Evolutionary conservation across 106 monocot species (phyloP).

Genomic region (Dendrobium catenatum): DNA sequence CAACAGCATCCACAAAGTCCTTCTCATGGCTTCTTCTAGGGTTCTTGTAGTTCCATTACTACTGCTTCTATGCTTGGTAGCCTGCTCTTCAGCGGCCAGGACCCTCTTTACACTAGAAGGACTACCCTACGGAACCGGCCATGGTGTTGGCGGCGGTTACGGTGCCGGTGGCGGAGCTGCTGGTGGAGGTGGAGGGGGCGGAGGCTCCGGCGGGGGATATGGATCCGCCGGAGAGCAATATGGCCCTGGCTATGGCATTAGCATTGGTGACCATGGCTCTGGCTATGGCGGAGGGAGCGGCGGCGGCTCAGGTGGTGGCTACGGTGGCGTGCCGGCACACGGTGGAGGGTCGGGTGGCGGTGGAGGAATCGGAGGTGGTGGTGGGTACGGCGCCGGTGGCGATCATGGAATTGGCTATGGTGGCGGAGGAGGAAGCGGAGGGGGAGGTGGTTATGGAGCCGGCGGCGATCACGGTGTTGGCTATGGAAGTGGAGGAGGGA

Average conservation of each 20-base stretch:
- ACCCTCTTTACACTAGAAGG: conserved; percentile 11
- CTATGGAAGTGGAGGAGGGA: not conserved
- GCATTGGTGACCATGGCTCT: conserved; percentile 8
- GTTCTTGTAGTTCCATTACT: not conserved
- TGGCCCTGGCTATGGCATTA: not conserved
- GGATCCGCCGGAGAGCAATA: conserved; percentile 2
- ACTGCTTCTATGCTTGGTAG: conserved; percentile 12
- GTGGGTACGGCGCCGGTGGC: conserved; percentile 11
- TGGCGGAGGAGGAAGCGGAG: conserved; percentile 8
- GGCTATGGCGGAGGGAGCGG: not conserved
- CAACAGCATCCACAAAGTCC: not conserved
- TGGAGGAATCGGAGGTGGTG: conserved; percentile 17
- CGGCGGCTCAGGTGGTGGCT: conserved; percentile 7
- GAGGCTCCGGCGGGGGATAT: not conserved
- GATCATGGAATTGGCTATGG: not conserved
- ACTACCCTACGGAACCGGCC: conserved; percentile 4
- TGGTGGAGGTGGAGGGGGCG: not conserved
- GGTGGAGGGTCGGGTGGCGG: conserved; percentile 17
- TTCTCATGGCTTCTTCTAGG: conserved; percentile 1
- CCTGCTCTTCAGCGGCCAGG: conserved; percentile 26
- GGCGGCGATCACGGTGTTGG: conserved; percentile 1
- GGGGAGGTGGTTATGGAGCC: not conserved
- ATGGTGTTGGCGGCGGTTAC: conserved; percentile 14
- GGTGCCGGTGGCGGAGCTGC: conserved; percentile 12
- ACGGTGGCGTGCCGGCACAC: not conserved